Evolutionary conservation across 306 rosid species (phyloP).

Genomic region (Pyrus bretschneideri): DNA sequence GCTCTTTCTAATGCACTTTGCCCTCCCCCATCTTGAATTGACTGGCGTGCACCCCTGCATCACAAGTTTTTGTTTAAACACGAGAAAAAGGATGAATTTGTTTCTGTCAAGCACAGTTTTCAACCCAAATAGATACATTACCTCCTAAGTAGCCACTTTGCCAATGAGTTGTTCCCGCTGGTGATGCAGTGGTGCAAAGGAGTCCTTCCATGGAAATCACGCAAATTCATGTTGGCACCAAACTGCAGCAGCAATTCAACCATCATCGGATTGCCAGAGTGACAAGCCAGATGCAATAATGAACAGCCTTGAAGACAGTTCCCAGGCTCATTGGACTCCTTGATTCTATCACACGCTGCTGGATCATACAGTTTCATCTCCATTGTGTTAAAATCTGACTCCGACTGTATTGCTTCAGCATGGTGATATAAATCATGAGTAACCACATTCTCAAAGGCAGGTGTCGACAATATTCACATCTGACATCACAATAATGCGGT

Average conservation of each 20-base stretch:
- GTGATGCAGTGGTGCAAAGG: constrained; percentile 89
- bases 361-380: constrained; percentile 49
- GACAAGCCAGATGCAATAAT: constrained; percentile 80
- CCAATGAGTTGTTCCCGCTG: constrained; percentile 55
- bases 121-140: constrained; percentile 14
- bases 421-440: constrained; percentile 22
- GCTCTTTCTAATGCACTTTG: constrained; percentile 80
- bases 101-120: not conserved
- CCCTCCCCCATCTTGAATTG: constrained; percentile 78
- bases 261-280: constrained; percentile 54
- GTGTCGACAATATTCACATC: constrained; percentile 44
- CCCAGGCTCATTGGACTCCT: constrained; percentile 38
- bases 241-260: constrained; percentile 85
- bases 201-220: constrained; percentile 85
- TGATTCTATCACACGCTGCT: constrained; percentile 37
- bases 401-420: constrained; percentile 26
- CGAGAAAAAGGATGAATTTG: not conserved
- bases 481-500: constrained; percentile 62
- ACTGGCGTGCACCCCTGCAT: constrained; percentile 73
- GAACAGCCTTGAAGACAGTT: constrained; percentile 75
- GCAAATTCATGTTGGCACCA: constrained; percentile 70
- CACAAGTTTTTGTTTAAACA: not conserved
- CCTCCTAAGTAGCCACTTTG: constrained; percentile 86
- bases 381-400: not conserved
- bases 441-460: constrained; percentile 47